Evolutionary conservation across 768 basidiomycete genomes (phyloP), one percentile per base, ranked within the genome.

Genomic region (Termitomyces eurrhizus): DNA sequence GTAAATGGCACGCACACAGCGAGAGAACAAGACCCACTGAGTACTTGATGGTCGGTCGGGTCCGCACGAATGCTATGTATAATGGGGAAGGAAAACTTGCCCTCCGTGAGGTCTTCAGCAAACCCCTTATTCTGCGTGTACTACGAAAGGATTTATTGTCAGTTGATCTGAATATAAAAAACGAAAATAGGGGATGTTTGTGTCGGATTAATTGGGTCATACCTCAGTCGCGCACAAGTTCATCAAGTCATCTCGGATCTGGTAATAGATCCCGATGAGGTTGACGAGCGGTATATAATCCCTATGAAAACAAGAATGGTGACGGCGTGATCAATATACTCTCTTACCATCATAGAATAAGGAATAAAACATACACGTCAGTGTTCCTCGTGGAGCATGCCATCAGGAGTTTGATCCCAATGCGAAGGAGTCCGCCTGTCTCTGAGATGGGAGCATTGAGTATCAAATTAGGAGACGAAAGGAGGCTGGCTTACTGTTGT

Each of bases 391-490:
- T 87, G 33, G 85, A 80, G 64, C 88, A 90, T 0, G 93, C 93
- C 93, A 96, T 96, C 93, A 99, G 95, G 32, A 98, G 82, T 70
- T 95, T 98, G 70, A 98, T 84, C 0, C 92, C 93, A 49, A 98
- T 86, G n/a, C 96, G 80, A 65, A 98, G 88, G 8, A 98, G 80
- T 3, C 96, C 95, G 0, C 96, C 96, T 0, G 96, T 98, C 72
- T 99, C 96, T 98, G 14, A 18, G 7, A 11, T 45, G 26, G 36
- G 7, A 4, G 3, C n/a, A 7, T 36, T 49, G 1, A 29, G 24
- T 21, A n/a, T 2, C 4, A 7, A 41, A 42, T 24, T 3, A 45
- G 36, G 41, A 8, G 51, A 36, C 12, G 26, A 33, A 18, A 57
- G n/a, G 18, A 52, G 37, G 7, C 4, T 8, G 29, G 68, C 74